phyloP scores from a whole-genome alignment of 495 filamentous ascomycete genomes.

The Lasiosphaeriaceae sp. region DNA sequence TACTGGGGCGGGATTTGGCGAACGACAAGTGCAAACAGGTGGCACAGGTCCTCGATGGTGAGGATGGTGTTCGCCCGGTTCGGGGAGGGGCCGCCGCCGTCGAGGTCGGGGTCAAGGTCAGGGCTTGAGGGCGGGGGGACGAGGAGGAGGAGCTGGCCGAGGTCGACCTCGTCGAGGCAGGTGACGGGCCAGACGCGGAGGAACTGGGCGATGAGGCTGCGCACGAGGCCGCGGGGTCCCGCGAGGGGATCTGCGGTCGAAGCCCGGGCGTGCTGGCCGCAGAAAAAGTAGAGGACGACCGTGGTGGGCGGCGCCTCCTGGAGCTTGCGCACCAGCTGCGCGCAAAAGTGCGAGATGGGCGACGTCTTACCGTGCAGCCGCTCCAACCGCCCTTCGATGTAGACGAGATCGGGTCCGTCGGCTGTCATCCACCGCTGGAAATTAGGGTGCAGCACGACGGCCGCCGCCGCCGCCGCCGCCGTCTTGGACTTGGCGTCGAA shows the following conservation, averaged over 20 bases:
- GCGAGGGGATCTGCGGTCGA: slow-evolving; percentile 3
- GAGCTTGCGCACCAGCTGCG: slow-evolving; percentile 1
- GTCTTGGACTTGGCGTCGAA: slow-evolving; percentile 9
- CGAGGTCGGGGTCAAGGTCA: too few species aligned
- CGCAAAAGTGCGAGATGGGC: slow-evolving; percentile 16
- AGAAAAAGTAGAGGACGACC: slow-evolving; percentile 7
- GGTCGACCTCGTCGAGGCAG: slow-evolving; percentile 6
- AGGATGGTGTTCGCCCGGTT: slow-evolving; percentile 4
- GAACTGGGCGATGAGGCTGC: slow-evolving; percentile 8
- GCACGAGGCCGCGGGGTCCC: slow-evolving; percentile 9
- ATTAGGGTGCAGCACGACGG: not conserved
- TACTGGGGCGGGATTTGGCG: slow-evolving; percentile 3
- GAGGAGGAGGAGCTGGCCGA: too few species aligned
- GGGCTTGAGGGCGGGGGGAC: too few species aligned
- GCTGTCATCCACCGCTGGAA: slow-evolving; percentile 10
- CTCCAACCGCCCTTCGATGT: slow-evolving; percentile 12
- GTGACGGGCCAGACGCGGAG: slow-evolving; percentile 1
- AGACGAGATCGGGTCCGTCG: not conserved
- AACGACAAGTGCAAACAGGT: slow-evolving; percentile 2
- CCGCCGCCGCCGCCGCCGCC: slow-evolving; percentile 34
- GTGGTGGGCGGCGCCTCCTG: not conserved
- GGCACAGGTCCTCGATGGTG: slow-evolving; percentile 1
- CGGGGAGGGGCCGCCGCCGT: not conserved
- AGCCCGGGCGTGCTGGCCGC: slow-evolving; percentile 14
- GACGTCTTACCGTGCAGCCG: slow-evolving; percentile 12